Evolutionary conservation across 1,139 yeast species (phyloP).

Genomic region (Geotrichum klebahnii): DNA sequence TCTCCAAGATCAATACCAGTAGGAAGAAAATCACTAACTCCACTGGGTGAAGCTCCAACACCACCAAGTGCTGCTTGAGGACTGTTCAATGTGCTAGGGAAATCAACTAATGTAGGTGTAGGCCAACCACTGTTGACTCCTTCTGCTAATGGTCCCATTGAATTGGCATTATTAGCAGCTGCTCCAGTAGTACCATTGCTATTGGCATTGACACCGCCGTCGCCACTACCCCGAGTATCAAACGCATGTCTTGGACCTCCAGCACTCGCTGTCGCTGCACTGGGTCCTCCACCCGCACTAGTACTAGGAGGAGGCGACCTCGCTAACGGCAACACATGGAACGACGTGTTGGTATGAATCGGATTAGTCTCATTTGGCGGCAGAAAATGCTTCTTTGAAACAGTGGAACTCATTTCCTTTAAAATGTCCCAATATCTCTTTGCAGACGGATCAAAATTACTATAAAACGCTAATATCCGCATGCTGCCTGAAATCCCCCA

Average conservation of each 20-base stretch:
- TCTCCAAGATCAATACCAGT: constrained; percentile 12
- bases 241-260: background rate
- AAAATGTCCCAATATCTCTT: constrained; percentile 25
- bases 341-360: background rate
- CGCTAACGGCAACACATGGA: background rate
- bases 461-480: constrained; percentile 24
- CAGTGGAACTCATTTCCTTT: constrained; percentile 23
- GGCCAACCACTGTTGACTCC: background rate
- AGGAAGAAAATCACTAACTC: constrained; percentile 1
- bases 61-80: background rate
- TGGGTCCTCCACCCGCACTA: no score
- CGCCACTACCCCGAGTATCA: background rate
- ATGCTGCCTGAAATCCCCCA: constrained; percentile 25
- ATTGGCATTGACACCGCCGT: background rate
- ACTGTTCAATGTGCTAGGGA: background rate
- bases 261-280: background rate
- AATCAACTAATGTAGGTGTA: background rate
- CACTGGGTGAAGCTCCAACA: background rate
- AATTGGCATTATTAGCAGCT: background rate
- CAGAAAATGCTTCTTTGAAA: background rate
- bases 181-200: background rate
- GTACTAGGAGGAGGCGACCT: constrained; percentile 4
- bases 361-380: background rate
- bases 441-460: constrained; percentile 26
- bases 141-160: background rate